phyloP scores from a whole-genome alignment of 164 flowering plant species.

The Umbilicus rupestris region DNA sequence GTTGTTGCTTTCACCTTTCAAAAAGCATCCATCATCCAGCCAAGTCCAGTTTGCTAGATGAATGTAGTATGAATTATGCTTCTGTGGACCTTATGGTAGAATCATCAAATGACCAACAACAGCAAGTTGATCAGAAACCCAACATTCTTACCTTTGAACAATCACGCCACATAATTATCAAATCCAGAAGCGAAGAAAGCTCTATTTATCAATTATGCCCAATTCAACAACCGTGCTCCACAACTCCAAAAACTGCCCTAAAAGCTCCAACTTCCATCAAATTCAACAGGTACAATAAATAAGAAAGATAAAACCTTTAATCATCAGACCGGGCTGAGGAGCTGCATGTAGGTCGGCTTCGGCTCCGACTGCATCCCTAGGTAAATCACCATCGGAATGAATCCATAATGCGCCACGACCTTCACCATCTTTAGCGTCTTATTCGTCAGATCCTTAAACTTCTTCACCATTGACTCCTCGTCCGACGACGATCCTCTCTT shows the following conservation, averaged over 20 bases:
- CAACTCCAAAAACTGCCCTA: no score
- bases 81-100: no score
- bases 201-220: no score
- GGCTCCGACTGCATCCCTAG: conserved; percentile 85
- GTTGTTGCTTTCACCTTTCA: not conserved
- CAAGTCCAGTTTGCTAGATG: no score
- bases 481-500: conserved; percentile 28
- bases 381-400: conserved; percentile 68
- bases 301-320: not conserved
- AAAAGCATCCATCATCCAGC: not conserved
- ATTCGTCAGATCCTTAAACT: conserved; percentile 60
- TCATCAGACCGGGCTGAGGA: conserved; percentile 52
- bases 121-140: no score
- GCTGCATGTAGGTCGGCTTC: conserved; percentile 54
- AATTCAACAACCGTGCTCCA: no score
- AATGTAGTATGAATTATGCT: no score
- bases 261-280: no score
- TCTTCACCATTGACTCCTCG: conserved; percentile 20
- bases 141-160: no score
- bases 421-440: conserved; percentile 75
- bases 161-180: no score
- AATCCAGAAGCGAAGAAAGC: no score
- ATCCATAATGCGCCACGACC: conserved; percentile 71
- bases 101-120: no score
- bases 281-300: not conserved